These are phyloP conservation scores for Didymella keratinophila DNA, from an alignment of 2,329 filamentous ascomycete genomes.

Conservation along the genomic window DNA sequence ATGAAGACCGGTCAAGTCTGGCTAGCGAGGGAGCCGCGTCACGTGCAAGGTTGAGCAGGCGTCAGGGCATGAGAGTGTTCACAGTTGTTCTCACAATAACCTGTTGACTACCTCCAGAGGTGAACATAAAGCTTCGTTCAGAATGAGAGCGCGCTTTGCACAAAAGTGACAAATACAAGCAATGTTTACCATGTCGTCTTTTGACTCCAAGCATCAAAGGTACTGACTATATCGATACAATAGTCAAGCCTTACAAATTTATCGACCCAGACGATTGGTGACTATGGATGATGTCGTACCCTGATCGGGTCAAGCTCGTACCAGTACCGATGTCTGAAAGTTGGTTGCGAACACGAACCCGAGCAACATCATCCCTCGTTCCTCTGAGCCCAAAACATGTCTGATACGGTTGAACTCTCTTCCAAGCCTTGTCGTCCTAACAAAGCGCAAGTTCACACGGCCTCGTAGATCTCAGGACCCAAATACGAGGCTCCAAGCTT, in stretches of 20 bases:
- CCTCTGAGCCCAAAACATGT: not conserved
- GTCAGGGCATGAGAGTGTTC: not conserved
- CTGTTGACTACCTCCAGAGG: not conserved
- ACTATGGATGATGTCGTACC: not conserved
- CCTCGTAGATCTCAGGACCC: not conserved
- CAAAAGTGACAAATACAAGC: not conserved
- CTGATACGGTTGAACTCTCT: not conserved
- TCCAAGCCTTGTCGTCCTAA: not conserved
- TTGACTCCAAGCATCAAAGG: too few species aligned
- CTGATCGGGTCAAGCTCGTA: not conserved
- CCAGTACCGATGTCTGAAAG: not conserved
- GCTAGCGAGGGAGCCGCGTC: constrained; percentile 7
- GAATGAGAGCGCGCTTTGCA: not conserved
- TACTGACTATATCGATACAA: too few species aligned
- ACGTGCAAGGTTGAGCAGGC: not conserved
- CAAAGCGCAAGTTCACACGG: not conserved
- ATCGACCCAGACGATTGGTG: not conserved
- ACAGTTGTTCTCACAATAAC: not conserved
- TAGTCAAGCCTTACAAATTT: not conserved
- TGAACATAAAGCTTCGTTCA: too few species aligned
- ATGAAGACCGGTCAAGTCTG: constrained; percentile 12
- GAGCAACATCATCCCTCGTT: not conserved
- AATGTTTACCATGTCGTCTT: not conserved
- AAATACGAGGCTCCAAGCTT: not conserved
- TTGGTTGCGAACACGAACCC: not conserved